A percentile compares a stretch with the other conserved stretches of the same genome.
Evolutionary conservation across 148 eudicot genomes (phyloP).

Genomic region (Arctostaphylos glauca): DNA sequence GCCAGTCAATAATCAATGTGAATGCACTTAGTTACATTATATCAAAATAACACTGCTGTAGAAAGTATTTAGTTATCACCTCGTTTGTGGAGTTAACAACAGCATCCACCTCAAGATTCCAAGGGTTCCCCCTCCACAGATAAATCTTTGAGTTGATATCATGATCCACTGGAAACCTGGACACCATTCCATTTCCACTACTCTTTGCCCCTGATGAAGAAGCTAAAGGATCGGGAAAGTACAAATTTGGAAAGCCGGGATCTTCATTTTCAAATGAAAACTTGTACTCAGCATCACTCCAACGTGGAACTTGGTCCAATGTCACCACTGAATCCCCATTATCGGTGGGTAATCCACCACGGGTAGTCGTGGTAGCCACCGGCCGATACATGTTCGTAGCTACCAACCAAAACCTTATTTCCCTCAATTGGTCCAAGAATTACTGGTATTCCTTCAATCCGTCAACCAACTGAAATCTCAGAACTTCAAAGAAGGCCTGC

Average conservation of each 20-base stretch:
- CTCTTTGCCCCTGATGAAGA: conserved; percentile 58
- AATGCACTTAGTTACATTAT: neutral
- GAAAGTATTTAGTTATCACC: conserved; percentile 38
- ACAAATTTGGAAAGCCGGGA: conserved; percentile 37
- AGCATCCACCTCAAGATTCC: conserved; percentile 99
- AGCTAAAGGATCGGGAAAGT: conserved; percentile 84
- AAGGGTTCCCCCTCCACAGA: conserved; percentile 96
- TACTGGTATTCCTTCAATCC: conserved; percentile 17
- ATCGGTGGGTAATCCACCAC: conserved; percentile 74
- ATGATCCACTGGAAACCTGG: conserved; percentile 87
- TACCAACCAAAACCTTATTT: conserved; percentile 21
- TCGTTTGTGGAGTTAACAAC: conserved; percentile 98
- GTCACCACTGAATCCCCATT: conserved; percentile 77
- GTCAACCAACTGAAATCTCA: conserved; percentile 20
- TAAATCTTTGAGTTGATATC: conserved; percentile 85
- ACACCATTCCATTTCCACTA: conserved; percentile 58
- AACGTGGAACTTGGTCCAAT: conserved; percentile 90
- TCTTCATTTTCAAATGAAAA: conserved; percentile 65
- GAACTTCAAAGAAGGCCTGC: neutral
- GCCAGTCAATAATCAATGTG: neutral
- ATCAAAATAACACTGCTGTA: neutral
- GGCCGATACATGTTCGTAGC: conserved; percentile 28
- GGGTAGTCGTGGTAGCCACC: conserved; percentile 50
- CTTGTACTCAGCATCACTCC: conserved; percentile 79
- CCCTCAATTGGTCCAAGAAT: neutral